phyloP scores from a whole-genome alignment of 805 yeast species.

The Wickerhamiella musiphila region DNA sequence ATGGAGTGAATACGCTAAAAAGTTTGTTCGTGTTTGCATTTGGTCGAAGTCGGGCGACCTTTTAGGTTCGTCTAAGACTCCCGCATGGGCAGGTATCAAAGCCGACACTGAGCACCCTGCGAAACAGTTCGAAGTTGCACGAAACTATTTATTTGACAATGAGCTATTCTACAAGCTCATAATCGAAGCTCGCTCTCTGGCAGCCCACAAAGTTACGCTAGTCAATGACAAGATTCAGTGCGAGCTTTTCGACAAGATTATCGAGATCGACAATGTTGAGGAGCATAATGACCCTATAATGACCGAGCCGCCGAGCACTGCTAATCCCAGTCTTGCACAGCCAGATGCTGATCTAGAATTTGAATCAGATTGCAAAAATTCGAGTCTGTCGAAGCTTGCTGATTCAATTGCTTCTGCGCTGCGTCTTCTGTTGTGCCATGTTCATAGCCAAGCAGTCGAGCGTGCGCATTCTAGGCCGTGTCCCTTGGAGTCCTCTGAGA shows the following conservation, averaged over 20 bases:
- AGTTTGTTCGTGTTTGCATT: slow-evolving; percentile 42
- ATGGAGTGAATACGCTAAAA: slow-evolving; percentile 22
- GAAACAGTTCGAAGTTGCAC: slow-evolving; percentile 41
- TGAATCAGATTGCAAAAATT: slow-evolving; percentile 21
- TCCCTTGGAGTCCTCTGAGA: slow-evolving; percentile 8
- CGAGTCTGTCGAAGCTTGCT: slow-evolving; percentile 35
- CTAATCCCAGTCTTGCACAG: slow-evolving; percentile 20
- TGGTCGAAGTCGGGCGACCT: slow-evolving; percentile 22
- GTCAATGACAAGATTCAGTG: slow-evolving; percentile 45
- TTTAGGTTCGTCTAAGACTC: slow-evolving; percentile 11
- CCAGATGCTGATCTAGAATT: slow-evolving; percentile 17
- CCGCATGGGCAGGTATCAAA: no score
- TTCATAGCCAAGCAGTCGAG: slow-evolving; percentile 31
- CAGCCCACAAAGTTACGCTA: slow-evolving; percentile 53
- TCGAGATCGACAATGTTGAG: slow-evolving; percentile 54
- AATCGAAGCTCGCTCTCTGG: slow-evolving; percentile 54
- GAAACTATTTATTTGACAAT: slow-evolving; percentile 70
- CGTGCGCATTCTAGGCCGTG: slow-evolving; percentile 19
- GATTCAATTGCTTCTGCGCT: slow-evolving; percentile 35
- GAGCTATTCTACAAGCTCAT: slow-evolving; percentile 66
- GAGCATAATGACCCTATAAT: slow-evolving; percentile 19
- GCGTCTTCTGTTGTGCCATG: slow-evolving; percentile 43
- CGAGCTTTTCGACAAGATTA: slow-evolving; percentile 44
- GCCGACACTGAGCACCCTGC: slow-evolving; percentile 25
- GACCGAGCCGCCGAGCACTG: slow-evolving; percentile 12